Evolutionary conservation across 2,329 filamentous ascomycete species (phyloP).

Genomic region (Mariannaea elegans): DNA sequence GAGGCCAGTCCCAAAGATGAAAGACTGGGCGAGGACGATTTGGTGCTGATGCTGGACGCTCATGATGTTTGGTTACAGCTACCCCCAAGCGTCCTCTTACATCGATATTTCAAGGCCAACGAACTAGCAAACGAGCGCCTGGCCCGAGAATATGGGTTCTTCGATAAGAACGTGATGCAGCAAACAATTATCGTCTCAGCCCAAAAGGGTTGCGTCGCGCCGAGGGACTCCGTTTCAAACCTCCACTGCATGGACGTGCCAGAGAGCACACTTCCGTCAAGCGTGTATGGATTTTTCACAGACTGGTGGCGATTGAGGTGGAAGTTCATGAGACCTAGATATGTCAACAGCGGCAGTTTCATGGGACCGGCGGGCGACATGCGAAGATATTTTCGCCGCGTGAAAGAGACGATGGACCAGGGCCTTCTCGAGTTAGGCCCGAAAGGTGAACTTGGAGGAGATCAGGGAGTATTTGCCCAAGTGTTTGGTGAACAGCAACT

Average conservation of each 20-base stretch:
- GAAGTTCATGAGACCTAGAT: slow-evolving; percentile 40
- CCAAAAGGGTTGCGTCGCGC: slow-evolving; percentile 38
- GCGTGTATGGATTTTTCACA: slow-evolving; percentile 36
- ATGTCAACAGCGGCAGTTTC: slow-evolving; percentile 43
- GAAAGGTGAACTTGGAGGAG: slow-evolving; percentile 33
- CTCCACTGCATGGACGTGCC: slow-evolving; percentile 37
- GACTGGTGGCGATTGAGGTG: slow-evolving; percentile 27
- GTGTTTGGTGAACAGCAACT: slow-evolving; percentile 42
- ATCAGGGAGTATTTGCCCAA: slow-evolving; percentile 45
- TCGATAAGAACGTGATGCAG: slow-evolving; percentile 29
- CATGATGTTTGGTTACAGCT: slow-evolving; percentile 45
- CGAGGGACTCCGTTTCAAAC: slow-evolving; percentile 34
- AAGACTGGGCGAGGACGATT: slow-evolving; percentile 36
- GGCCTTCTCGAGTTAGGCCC: slow-evolving; percentile 26
- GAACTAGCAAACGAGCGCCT: slow-evolving; percentile 33
- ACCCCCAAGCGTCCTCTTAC: slow-evolving; percentile 40
- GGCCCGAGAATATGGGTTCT: slow-evolving; percentile 24
- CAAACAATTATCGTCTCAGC: slow-evolving; percentile 38
- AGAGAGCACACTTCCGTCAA: slow-evolving; percentile 32
- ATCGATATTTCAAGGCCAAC: slow-evolving; percentile 39
- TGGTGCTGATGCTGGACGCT: slow-evolving; percentile 43
- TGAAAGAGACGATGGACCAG: slow-evolving; percentile 38
- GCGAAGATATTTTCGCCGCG: slow-evolving; percentile 37
- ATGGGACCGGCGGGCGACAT: slow-evolving; percentile 43
- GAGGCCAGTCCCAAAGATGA: slow-evolving; percentile 25